Evolutionary conservation across 495 filamentous ascomycete species (phyloP), one percentile per base, ranked within the genome.

Genomic region (Lophiotrema nucula): DNA sequence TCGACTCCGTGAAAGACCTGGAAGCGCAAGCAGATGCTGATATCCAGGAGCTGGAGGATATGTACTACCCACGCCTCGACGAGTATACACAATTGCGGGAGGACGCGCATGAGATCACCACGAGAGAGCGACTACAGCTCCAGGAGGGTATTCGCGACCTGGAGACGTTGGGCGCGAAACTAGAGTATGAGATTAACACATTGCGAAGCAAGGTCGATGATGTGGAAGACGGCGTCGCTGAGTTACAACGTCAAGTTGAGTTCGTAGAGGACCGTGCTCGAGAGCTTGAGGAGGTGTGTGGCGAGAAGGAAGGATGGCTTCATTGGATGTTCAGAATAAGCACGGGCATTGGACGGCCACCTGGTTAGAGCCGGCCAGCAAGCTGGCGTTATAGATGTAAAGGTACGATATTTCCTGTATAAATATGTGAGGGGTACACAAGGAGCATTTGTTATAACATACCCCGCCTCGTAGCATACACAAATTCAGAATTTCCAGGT

Each of bases 181-280:
- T 98, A 56, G 92, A 98, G 66, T 98, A 98, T 70, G 95, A 98
- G 74, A 82, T 97, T 31, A 81, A 83, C 47, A 87, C 83, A 21
- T 75, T 98, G 21, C 79, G 87, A 45, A 86, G 85, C 18, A 90
- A 89, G 66, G 87, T 97, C 27, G 82, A 88, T 57, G 93, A 98
- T 64, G 87, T 96, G 31, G 92, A 96, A 64, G 84, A 89, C 46
- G 88, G 88, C 0, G 79, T 96, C 10, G 75, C 70, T 16, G 89
- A 93, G 51, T 95, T 95, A 67, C 89, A 87, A 69, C 78, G 82
- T 28, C 87, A 90, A 67, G 90, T 98, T 2, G 76, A 81, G 38
- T 82, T 87, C 48, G 78, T 96, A 19, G 95, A 98, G 74, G 75
- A 73, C 31, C 79, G 87, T 39, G 83, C 89, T 0, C 81, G 82